These are phyloP conservation scores for Alternaria rosae DNA, from an alignment of 2,329 filamentous ascomycete genomes.

Conservation along the genomic window DNA sequence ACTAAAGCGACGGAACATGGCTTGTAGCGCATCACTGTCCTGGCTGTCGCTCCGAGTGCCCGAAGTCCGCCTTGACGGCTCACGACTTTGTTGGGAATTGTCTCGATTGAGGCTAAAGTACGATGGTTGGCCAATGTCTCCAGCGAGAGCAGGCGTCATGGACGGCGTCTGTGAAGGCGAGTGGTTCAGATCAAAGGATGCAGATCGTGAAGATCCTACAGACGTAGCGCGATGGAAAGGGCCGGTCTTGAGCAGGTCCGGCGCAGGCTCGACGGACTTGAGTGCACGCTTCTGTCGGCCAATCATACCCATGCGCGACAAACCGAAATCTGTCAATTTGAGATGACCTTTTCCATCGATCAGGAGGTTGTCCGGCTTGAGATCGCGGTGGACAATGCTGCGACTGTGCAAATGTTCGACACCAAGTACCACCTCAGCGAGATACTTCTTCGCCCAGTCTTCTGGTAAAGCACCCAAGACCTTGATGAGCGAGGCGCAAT, in stretches of 20 bases:
- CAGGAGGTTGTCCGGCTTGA: conserved; percentile 96
- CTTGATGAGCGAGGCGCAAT: conserved; percentile 96
- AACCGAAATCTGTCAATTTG: conserved; percentile 95
- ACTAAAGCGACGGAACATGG: conserved; percentile 79
- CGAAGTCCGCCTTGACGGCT: conserved; percentile 72
- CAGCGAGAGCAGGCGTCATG: conserved; percentile 78
- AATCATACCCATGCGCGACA: conserved; percentile 96
- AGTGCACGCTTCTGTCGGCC: conserved; percentile 94
- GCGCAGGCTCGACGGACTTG: conserved; percentile 78
- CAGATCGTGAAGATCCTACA: conserved; percentile 86
- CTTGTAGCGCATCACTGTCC: conserved; percentile 82
- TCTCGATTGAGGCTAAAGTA: conserved; percentile 84
- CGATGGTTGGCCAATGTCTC: conserved; percentile 80
- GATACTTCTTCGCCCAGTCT: conserved; percentile 97
- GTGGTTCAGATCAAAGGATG: conserved; percentile 85
- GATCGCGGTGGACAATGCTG: conserved; percentile 93
- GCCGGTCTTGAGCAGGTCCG: conserved; percentile 90
- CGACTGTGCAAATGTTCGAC: conserved; percentile 94
- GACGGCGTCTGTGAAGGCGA: conserved; percentile 87
- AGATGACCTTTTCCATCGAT: conserved; percentile 97
- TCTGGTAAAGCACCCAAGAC: conserved; percentile 89
- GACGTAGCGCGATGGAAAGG: conserved; percentile 88
- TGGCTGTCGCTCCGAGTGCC: conserved; percentile 90
- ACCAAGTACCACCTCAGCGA: conserved; percentile 95
- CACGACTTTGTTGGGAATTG: conserved; percentile 62